Percentiles rank a stretch among this genome's conserved stretches.
Conservation (phyloP, 1,284 basidiomycete species). For the Coriolopsis trogii region DNA sequence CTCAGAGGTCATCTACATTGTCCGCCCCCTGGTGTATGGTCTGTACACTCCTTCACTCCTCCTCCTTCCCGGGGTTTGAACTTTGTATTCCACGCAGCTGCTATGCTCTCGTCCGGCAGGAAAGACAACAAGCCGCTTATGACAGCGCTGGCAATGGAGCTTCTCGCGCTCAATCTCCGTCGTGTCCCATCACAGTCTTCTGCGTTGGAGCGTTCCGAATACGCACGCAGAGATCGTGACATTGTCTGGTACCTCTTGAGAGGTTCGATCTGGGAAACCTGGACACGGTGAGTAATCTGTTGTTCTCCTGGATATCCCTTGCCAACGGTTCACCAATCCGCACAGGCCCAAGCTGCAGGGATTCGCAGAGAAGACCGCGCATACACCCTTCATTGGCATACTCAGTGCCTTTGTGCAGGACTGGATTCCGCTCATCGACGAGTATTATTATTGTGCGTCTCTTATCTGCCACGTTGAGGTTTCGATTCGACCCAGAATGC, state of each 20-base stretch:
- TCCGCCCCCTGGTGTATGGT: slow-evolving; percentile 79
- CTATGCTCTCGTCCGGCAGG: slow-evolving; percentile 36
- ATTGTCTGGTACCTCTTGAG: slow-evolving; percentile 87
- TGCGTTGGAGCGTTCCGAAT: slow-evolving; percentile 74
- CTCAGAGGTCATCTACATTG: slow-evolving; percentile 65
- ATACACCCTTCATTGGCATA: slow-evolving; percentile 74
- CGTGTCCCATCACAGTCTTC: slow-evolving; percentile 63
- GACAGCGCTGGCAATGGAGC: slow-evolving; percentile 60
- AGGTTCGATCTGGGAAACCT: slow-evolving; percentile 87
- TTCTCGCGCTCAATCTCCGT: slow-evolving; percentile 69
- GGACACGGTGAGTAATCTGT: slow-evolving; percentile 63
- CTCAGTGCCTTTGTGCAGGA: slow-evolving; percentile 81
- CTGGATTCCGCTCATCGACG: slow-evolving; percentile 93
- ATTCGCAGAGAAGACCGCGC: slow-evolving; percentile 59
- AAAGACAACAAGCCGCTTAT: slow-evolving; percentile 55
- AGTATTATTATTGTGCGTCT: slow-evolving; percentile 91
- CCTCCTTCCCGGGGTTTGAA: slow-evolving; percentile 26
- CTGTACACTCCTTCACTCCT: slow-evolving; percentile 23
- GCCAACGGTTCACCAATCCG: slow-evolving; percentile 4
- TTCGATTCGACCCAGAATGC: not conserved
- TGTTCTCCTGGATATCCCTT: not conserved
- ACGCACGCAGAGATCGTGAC: slow-evolving; percentile 79
- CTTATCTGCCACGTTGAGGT: not conserved
- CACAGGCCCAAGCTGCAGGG: slow-evolving; percentile 75
- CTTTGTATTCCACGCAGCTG: slow-evolving; percentile 18